Conservation (phyloP, 208 protist species). For the Blastocrithidia nonstop region DNA sequence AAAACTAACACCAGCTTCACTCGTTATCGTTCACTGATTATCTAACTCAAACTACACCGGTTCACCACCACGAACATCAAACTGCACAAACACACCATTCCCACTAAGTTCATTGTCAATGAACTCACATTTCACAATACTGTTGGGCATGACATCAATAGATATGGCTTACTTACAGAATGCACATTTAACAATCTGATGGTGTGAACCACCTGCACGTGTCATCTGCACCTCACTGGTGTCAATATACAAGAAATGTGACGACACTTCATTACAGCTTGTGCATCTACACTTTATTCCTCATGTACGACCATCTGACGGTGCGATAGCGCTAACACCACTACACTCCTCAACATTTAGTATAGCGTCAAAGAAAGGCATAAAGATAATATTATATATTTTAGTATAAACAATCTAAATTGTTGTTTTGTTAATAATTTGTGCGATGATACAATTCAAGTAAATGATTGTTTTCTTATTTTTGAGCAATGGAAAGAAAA, state of each 20-base stretch:
- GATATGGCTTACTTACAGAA: slow-evolving; percentile 33
- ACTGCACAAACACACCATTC: slow-evolving; percentile 8
- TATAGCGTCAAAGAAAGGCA: slow-evolving; percentile 41
- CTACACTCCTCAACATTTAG: slow-evolving; percentile 36
- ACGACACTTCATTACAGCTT: slow-evolving; percentile 27
- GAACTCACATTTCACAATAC: slow-evolving; percentile 3
- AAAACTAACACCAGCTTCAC: slow-evolving; percentile 13
- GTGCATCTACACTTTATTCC: slow-evolving; percentile 36
- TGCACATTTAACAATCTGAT: slow-evolving; percentile 37
- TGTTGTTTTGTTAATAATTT: too few relatives aligned
- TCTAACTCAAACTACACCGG: slow-evolving; percentile 43
- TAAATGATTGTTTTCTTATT: neutral
- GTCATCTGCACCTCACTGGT: slow-evolving; percentile 15
- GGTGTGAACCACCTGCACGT: slow-evolving; percentile 30
- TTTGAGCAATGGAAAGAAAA: too few relatives aligned
- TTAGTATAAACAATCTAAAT: too few relatives aligned
- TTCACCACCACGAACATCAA: slow-evolving; percentile 54
- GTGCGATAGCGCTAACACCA: slow-evolving; percentile 19
- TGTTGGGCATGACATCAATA: slow-evolving; percentile 14
- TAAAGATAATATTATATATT: slow-evolving; percentile 6
- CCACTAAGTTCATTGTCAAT: neutral
- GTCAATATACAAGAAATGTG: slow-evolving; percentile 37
- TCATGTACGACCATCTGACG: slow-evolving; percentile 17
- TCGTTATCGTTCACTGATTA: slow-evolving; percentile 34
- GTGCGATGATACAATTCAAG: too few relatives aligned